A percentile compares a stretch with the other conserved stretches of the same genome.
Conservation (phyloP, 192 early-diverging fungal species). For the Cladochytrium replicatum region DNA sequence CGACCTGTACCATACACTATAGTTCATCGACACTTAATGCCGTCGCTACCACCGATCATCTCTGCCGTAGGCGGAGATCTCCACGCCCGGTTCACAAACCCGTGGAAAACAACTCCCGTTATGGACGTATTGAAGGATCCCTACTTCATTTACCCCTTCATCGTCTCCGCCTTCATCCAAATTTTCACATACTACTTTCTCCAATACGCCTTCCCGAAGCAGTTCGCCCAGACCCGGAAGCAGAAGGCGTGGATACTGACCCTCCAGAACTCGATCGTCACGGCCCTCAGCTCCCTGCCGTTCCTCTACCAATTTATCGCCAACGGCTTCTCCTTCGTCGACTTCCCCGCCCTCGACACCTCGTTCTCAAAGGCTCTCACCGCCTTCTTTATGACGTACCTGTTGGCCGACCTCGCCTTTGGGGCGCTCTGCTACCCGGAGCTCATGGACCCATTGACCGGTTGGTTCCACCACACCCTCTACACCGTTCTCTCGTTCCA, state of each 20-base stretch:
- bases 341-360: too few relatives aligned
- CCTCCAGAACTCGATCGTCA: constrained; percentile 15
- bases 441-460: constrained; percentile 43
- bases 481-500: constrained; percentile 32
- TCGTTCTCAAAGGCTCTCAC: constrained; percentile 25
- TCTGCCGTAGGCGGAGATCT: too few relatives aligned
- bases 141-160: not conserved
- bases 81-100: too few relatives aligned
- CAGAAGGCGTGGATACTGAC: constrained; percentile 34
- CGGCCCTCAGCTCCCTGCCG: constrained; percentile 17
- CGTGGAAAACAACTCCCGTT: too few relatives aligned
- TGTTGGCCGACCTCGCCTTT: constrained; percentile 40
- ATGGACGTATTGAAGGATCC: not conserved
- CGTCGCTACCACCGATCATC: too few relatives aligned
- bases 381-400: constrained; percentile 41
- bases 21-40: too few relatives aligned
- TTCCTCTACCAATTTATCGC: constrained; percentile 4
- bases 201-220: not conserved
- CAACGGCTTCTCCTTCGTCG: too few relatives aligned
- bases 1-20: too few relatives aligned
- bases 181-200: not conserved
- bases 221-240: constrained; percentile 17
- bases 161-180: not conserved
- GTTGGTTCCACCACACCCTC: constrained; percentile 51
- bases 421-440: constrained; percentile 41